Evolutionary conservation across 176 grass and related monocot genomes (phyloP).

Genomic region (Calamus simplicifolius): DNA sequence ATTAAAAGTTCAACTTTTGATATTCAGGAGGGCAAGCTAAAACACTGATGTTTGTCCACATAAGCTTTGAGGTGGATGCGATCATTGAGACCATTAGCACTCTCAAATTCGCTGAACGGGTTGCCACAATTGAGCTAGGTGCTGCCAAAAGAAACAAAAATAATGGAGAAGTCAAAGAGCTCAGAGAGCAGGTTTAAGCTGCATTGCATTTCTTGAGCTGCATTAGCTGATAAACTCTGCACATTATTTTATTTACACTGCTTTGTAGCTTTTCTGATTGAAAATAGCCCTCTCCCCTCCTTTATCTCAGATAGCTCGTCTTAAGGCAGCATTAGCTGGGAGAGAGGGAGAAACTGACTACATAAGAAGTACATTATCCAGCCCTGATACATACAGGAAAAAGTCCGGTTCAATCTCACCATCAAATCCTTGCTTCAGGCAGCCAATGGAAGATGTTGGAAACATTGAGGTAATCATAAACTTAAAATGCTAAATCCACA

Average conservation of each 20-base stretch:
- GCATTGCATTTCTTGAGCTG: neutral
- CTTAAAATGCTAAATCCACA: too few species aligned
- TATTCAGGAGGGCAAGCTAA: slow-evolving; percentile 13
- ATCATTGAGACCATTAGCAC: slow-evolving; percentile 14
- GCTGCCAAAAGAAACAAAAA: slow-evolving; percentile 9
- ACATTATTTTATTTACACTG: too few species aligned
- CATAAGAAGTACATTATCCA: slow-evolving; percentile 5
- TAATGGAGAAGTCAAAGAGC: slow-evolving; percentile 11
- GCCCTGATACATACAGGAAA: slow-evolving; percentile 2
- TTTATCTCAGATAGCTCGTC: slow-evolving; percentile 6
- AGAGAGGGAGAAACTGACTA: neutral
- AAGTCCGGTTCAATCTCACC: slow-evolving; percentile 6
- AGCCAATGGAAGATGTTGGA: slow-evolving; percentile 1
- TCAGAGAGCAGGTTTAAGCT: slow-evolving; percentile 10
- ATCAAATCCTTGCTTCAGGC: neutral
- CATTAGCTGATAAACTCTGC: too few species aligned
- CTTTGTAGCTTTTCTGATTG: neutral
- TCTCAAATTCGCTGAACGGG: slow-evolving; percentile 18
- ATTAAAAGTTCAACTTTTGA: too few species aligned
- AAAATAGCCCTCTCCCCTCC: neutral
- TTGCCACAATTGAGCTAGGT: slow-evolving; percentile 11
- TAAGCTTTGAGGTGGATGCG: slow-evolving; percentile 8
- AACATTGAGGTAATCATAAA: slow-evolving; percentile 2
- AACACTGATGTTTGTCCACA: slow-evolving; percentile 18
- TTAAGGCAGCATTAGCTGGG: slow-evolving; percentile 9